Conservation (phyloP, 2,329 filamentous ascomycete genomes). For the Cryphonectria parasitica region DNA sequence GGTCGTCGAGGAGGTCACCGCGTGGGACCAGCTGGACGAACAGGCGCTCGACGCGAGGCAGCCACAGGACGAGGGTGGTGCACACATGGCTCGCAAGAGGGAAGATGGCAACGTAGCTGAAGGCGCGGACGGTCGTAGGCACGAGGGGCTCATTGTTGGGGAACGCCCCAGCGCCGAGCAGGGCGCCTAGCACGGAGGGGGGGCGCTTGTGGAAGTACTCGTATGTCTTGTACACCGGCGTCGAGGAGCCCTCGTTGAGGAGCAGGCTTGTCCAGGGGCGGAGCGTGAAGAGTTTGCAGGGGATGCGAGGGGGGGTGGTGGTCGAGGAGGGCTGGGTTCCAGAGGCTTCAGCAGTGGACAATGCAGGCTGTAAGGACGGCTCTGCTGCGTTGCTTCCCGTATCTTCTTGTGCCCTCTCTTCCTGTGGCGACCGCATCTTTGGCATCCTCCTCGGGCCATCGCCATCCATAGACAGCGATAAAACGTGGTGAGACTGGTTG, state of each 20-base stretch:
- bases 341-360: too few relatives aligned
- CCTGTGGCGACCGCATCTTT: too few relatives aligned
- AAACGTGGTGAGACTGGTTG: conserved; percentile 63
- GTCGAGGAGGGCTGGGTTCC: too few relatives aligned
- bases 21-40: conserved; percentile 55
- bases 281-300: conserved; percentile 56
- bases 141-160: conserved; percentile 41
- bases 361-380: too few relatives aligned
- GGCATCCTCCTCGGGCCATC: background rate
- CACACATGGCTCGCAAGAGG: conserved; percentile 41
- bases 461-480: conserved; percentile 49
- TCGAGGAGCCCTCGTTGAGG: conserved; percentile 71
- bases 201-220: conserved; percentile 70
- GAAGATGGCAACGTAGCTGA: conserved; percentile 69
- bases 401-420: too few relatives aligned
- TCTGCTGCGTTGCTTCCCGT: too few relatives aligned
- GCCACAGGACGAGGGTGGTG: conserved; percentile 48
- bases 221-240: conserved; percentile 66
- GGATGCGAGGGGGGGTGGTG: conserved; percentile 8
- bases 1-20: conserved; percentile 34
- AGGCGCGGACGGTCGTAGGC: conserved; percentile 47
- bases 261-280: conserved; percentile 67
- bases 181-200: conserved; percentile 57
- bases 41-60: conserved; percentile 56
- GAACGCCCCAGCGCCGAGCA: too few relatives aligned